These are phyloP conservation scores for Ascoidea asiatica DNA, from an alignment of 805 yeast genomes.

Conservation along the genomic window DNA sequence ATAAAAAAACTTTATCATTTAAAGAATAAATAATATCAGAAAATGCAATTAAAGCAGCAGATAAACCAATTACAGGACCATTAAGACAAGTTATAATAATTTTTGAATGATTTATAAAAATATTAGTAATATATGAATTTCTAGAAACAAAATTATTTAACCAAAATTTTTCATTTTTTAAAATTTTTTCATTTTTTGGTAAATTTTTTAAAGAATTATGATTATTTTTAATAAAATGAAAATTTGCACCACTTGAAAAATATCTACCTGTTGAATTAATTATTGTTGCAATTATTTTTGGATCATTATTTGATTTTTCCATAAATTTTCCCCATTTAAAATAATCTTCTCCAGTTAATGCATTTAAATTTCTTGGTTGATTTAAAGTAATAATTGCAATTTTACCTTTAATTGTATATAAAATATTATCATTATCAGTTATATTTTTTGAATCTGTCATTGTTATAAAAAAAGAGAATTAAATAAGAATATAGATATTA, in stretches of 20 bases:
- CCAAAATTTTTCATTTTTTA: conserved; percentile 27
- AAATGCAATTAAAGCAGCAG: conserved; percentile 59
- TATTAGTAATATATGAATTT: conserved; percentile 54
- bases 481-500: no score
- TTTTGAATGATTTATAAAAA: conserved; percentile 59
- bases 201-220: neutral
- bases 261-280: conserved; percentile 60
- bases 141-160: conserved; percentile 49
- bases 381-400: conserved; percentile 54
- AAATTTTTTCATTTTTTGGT: conserved; percentile 1
- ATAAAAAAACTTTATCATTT: conserved; percentile 41
- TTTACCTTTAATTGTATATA: conserved; percentile 23
- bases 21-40: conserved; percentile 66
- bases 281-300: conserved; percentile 48
- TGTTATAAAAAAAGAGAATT: no score
- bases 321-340: conserved; percentile 42
- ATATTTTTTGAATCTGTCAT: no score
- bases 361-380: conserved; percentile 48
- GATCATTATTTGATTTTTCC: conserved; percentile 49
- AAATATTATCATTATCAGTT: no score
- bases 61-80: conserved; percentile 79
- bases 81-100: conserved; percentile 61
- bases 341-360: conserved; percentile 55
- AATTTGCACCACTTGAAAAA: conserved; percentile 80
- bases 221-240: conserved; percentile 20